Base-by-base conservation (phyloP, 1,284 basidiomycete species). In the Melampsora americana region DNA sequence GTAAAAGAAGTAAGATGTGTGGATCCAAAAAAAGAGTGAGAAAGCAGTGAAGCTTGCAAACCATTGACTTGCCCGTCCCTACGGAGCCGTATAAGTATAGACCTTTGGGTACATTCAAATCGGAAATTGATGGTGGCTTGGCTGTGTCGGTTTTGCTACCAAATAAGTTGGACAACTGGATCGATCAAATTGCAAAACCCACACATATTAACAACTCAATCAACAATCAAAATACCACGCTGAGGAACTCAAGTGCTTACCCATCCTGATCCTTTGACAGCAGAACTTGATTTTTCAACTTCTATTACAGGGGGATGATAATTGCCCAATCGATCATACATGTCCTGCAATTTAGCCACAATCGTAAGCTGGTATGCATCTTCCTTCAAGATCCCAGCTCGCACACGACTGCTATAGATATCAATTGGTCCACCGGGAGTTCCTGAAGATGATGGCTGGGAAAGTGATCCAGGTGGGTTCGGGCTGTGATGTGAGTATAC, bases 31-130 rank as follows among this genome's bases (percentile, higher is more conserved):
- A 42, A 23, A 56, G n/a, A 56, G 5, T 18, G 48, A 23, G 28
- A 44, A 48, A 46, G 32, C 48, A n/a, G 2, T 48, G 23, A 56
- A 26, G 23, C 11, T n/a, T 4, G 76, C 59, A 42, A n/a, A 67
- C 48, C 61, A 53, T 77, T 9, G 71, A 77, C 70, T 86, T 86
- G 30, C 96, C 95, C 5, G 95, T 98, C 0, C 95, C 95, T 73
- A 99, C 96, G 79, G 94, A 92, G 50, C 96, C 96, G 82, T 92
- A 94, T n/a, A 99, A 89, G 84, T 99, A 99, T 30, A 99, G 86
- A 14, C 95, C 93, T 79, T 90, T 90, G 0, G 95, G 95, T 1
- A 88, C 86, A 66, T 87, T 56, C 82, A 26, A 86, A 84, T 2
- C 87, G 87, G 5, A 86, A 79, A 69, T 7, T 79, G 81, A 82